phyloP scores from a whole-genome alignment of 371 early-diverging fungal species.

The Mortierella sp. region DNA sequence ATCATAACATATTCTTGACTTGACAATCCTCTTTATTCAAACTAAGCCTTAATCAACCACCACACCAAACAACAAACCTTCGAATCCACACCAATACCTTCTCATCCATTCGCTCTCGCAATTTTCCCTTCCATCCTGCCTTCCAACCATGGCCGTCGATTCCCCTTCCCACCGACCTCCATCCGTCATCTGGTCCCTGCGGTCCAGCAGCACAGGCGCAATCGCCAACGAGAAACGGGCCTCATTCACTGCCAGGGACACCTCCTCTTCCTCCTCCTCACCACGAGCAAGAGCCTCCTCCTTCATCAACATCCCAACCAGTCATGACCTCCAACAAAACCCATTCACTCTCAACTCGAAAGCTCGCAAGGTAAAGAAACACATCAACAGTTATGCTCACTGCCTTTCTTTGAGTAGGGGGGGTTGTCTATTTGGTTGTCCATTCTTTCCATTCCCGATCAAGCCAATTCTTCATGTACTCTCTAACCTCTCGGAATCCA shows the following conservation, averaged over 20 bases:
- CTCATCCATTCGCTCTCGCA: not conserved
- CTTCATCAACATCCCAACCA: slow-evolving; percentile 13
- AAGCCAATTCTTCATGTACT: not conserved
- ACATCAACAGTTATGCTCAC: not conserved
- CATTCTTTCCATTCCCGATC: not conserved
- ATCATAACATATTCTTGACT: not conserved
- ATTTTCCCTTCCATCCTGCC: not conserved
- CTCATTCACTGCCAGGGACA: slow-evolving; percentile 13
- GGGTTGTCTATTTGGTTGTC: not conserved
- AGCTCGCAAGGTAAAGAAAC: slow-evolving; percentile 27
- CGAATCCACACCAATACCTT: not conserved
- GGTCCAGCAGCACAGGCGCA: slow-evolving; percentile 16
- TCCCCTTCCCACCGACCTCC: slow-evolving; percentile 19
- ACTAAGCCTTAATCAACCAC: not conserved
- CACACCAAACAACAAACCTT: not conserved
- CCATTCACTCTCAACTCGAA: slow-evolving; percentile 21
- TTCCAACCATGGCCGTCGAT: not conserved
- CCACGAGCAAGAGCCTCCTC: slow-evolving; percentile 14
- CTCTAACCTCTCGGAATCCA: not conserved
- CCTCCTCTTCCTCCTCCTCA: slow-evolving; percentile 12
- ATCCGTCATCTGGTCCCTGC: slow-evolving; percentile 31
- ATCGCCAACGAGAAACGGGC: not conserved
- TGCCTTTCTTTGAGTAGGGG: slow-evolving; percentile 13
- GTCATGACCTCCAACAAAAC: slow-evolving; percentile 19
- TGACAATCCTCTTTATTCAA: not conserved